A percentile compares a stretch with the other conserved stretches of the same genome.
Evolutionary conservation across 345 rosid species (phyloP).

Genomic region (Schrenkiella parvula): DNA sequence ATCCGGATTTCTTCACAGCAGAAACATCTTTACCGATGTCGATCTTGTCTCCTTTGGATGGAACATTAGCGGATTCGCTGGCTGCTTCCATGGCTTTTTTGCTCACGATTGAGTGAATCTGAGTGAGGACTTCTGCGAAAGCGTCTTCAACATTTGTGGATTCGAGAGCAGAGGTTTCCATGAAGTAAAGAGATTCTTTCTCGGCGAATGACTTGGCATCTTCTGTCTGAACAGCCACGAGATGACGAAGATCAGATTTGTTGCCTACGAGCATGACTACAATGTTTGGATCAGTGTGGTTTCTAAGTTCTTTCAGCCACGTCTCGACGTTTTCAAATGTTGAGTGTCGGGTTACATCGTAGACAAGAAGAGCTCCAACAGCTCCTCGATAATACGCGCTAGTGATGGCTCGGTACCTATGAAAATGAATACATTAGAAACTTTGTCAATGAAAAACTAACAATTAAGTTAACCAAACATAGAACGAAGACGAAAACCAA

Average conservation of each 20-base stretch:
- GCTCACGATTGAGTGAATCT: constrained; percentile 48
- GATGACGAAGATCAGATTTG: constrained; percentile 53
- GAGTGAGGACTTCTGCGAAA: constrained; percentile 47
- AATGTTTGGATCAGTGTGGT: constrained; percentile 53
- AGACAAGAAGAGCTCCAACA: constrained; percentile 52
- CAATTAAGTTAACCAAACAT: not conserved
- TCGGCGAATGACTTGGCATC: constrained; percentile 47
- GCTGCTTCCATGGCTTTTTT: constrained; percentile 46
- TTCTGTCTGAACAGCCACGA: constrained; percentile 49
- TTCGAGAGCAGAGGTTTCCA: constrained; percentile 57
- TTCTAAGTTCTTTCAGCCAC: constrained; percentile 50
- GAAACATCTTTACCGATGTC: constrained; percentile 41
- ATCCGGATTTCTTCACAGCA: constrained; percentile 37
- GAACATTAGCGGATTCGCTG: constrained; percentile 25
- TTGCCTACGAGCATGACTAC: constrained; percentile 56
- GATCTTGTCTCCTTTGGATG: constrained; percentile 36
- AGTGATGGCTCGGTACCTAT: constrained; percentile 54
- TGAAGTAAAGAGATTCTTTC: constrained; percentile 47
- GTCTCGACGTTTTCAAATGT: constrained; percentile 51
- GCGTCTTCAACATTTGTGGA: constrained; percentile 50
- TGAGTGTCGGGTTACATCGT: constrained; percentile 49
- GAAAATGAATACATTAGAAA: not conserved
- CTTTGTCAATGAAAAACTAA: not conserved
- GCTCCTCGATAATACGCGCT: constrained; percentile 59
- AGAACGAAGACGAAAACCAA: not conserved